A percentile compares a stretch with the other conserved stretches of the same genome.
Evolutionary conservation across 2,329 filamentous ascomycete genomes (phyloP).

Genomic region (Phaeosphaeriaceae sp.): DNA sequence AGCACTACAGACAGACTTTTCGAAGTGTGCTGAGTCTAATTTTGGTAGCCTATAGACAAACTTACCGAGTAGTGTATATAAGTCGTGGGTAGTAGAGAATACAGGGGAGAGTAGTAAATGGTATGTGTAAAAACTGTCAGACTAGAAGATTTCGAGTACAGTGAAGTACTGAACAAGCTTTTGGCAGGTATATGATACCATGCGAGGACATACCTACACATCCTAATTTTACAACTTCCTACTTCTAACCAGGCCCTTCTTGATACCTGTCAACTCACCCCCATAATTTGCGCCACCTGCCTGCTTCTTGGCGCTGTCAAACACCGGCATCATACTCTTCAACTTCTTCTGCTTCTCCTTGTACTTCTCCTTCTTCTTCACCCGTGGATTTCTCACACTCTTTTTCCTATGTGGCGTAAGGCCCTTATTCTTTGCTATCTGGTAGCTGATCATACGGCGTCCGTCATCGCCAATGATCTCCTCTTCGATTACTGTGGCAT

Average conservation of each 20-base stretch:
- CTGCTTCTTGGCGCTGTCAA: conserved; percentile 79
- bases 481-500: conserved; percentile 68
- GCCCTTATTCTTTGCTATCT: conserved; percentile 98
- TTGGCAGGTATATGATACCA: background rate
- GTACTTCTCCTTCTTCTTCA: conserved; percentile 98
- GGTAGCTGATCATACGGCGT: conserved; percentile 90
- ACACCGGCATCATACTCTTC: conserved; percentile 81
- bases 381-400: conserved; percentile 90
- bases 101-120: no score
- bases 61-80: no score
- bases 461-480: conserved; percentile 80
- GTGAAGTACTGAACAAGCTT: background rate
- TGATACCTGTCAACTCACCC: conserved; percentile 94
- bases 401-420: conserved; percentile 89
- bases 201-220: background rate
- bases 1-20: no score
- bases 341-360: conserved; percentile 98
- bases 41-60: no score
- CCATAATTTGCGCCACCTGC: conserved; percentile 70
- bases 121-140: no score
- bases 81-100: no score
- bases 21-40: no score
- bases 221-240: conserved; percentile 74
- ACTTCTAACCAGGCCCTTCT: conserved; percentile 90
- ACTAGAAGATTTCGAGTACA: no score